phyloP scores from a whole-genome alignment of 495 filamentous ascomycete species.

The Lepidopterella palustris region DNA sequence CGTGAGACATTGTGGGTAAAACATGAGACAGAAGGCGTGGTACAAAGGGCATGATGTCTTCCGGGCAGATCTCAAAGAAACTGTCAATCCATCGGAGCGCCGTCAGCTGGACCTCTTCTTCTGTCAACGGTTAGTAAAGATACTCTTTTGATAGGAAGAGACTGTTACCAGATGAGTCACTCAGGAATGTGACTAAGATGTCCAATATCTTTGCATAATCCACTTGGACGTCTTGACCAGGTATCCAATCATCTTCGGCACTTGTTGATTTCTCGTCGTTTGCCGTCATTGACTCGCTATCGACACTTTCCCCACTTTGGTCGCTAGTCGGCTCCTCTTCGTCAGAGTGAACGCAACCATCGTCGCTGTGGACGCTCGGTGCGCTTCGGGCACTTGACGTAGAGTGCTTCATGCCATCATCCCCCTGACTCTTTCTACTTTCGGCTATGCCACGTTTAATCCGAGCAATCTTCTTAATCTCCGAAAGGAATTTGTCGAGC shows the following conservation, averaged over 20 bases:
- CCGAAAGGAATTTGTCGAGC: constrained; percentile 84
- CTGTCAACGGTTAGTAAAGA: constrained; percentile 38
- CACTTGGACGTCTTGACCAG: constrained; percentile 93
- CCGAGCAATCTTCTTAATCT: constrained; percentile 89
- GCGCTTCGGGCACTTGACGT: constrained; percentile 51
- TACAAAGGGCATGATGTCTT: constrained; percentile 93
- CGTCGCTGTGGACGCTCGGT: constrained; percentile 14
- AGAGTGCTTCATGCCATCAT: constrained; percentile 60
- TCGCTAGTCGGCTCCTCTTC: constrained; percentile 14
- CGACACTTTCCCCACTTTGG: constrained; percentile 42
- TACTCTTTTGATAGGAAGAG: neutral
- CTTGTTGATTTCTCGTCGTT: constrained; percentile 57
- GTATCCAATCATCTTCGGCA: constrained; percentile 88
- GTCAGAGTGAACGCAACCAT: constrained; percentile 15
- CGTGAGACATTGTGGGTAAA: constrained; percentile 89
- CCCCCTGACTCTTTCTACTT: constrained; percentile 62
- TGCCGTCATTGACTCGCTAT: constrained; percentile 44
- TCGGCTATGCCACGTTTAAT: constrained; percentile 90
- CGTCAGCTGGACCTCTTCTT: constrained; percentile 85
- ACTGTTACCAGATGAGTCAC: constrained; percentile 64
- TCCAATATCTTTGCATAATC: constrained; percentile 88
- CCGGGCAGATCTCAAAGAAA: constrained; percentile 95
- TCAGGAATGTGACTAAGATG: constrained; percentile 80
- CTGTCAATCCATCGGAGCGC: constrained; percentile 92
- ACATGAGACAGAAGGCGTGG: constrained; percentile 87